phyloP scores from a whole-genome alignment of 176 grass and related monocot species.

The Oryza glumipatula region DNA sequence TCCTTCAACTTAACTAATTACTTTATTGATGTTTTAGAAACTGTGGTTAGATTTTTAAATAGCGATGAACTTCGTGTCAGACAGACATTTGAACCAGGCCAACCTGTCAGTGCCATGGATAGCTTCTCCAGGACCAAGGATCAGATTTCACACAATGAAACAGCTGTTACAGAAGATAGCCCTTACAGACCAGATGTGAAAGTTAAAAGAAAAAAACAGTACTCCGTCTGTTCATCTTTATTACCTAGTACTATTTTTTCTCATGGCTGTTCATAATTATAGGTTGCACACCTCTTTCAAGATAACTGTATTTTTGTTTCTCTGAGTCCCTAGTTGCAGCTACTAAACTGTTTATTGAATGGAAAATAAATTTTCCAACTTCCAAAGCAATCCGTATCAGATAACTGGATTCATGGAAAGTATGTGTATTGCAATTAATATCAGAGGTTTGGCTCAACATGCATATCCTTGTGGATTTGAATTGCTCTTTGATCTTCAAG shows the following conservation, averaged over 20 bases:
- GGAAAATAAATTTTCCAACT: background rate
- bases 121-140: background rate
- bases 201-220: conserved; percentile 4
- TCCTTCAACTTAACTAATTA: conserved; percentile 9
- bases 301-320: background rate
- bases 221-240: background rate
- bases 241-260: background rate
- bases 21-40: conserved; percentile 6
- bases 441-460: background rate
- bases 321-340: background rate
- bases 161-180: background rate
- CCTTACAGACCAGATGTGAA: background rate
- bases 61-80: background rate
- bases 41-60: background rate
- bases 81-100: background rate
- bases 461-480: background rate
- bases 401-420: background rate
- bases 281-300: background rate
- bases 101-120: background rate
- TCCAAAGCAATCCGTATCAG: background rate
- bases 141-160: conserved; percentile 9
- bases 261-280: background rate
- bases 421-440: background rate
- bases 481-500: background rate
- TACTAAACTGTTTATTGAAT: background rate